phyloP scores from a whole-genome alignment of 352 stramenopile genomes.

The Phytophthora melonis region DNA sequence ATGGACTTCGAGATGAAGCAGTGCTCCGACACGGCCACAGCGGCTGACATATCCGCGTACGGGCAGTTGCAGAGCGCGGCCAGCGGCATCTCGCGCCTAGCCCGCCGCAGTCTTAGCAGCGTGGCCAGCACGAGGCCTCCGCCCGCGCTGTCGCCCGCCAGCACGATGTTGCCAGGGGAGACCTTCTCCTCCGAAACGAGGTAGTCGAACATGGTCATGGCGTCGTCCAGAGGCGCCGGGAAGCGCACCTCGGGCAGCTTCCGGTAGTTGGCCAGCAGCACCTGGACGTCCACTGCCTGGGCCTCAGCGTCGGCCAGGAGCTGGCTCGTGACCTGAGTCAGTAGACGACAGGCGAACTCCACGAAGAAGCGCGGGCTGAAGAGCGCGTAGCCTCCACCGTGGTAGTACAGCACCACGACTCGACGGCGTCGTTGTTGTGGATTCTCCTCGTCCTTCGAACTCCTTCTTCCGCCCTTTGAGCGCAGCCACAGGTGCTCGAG shows the following conservation, averaged over 20 bases:
- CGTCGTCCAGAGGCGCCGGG: slow-evolving; percentile 57
- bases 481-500: slow-evolving; percentile 66
- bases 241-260: slow-evolving; percentile 59
- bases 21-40: slow-evolving; percentile 43
- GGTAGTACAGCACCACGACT: slow-evolving; percentile 67
- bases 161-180: slow-evolving; percentile 40
- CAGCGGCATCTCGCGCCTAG: slow-evolving; percentile 33
- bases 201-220: slow-evolving; percentile 57
- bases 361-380: slow-evolving; percentile 66
- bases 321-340: slow-evolving; percentile 28
- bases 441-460: not conserved
- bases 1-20: slow-evolving; percentile 63
- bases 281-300: slow-evolving; percentile 36
- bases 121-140: slow-evolving; percentile 56
- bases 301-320: not conserved
- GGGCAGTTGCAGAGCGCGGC: slow-evolving; percentile 56
- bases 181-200: slow-evolving; percentile 42
- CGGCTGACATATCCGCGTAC: slow-evolving; percentile 53
- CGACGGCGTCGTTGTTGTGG: not conserved
- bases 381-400: slow-evolving; percentile 66
- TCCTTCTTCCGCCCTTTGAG: not conserved
- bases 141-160: slow-evolving; percentile 66
- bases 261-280: slow-evolving; percentile 78
- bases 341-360: slow-evolving; percentile 53
- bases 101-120: slow-evolving; percentile 48